These are phyloP conservation scores for Talaromyces nanjingensis DNA, from an alignment of 495 filamentous ascomycete species.

Conservation along the genomic window DNA sequence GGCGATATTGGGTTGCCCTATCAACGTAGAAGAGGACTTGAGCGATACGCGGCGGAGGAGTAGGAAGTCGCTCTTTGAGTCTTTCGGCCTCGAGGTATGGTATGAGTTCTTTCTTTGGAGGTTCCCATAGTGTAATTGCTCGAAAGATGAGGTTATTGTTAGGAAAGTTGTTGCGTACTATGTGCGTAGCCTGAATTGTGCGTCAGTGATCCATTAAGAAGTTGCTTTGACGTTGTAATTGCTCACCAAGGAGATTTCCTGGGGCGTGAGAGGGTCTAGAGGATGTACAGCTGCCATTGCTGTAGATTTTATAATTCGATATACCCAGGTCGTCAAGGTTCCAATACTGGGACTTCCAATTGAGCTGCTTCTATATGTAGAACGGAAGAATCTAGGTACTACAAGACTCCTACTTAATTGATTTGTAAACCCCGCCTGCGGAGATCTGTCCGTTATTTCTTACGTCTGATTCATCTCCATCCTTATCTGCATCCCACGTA, in stretches of 20 bases:
- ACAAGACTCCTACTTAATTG: background rate
- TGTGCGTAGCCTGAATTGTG: background rate
- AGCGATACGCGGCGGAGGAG: constrained; percentile 14
- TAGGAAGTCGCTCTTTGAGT: background rate
- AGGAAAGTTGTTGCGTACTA: background rate
- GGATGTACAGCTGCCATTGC: constrained; percentile 13
- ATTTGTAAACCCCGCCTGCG: background rate
- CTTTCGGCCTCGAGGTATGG: constrained; percentile 17
- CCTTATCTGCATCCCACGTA: background rate
- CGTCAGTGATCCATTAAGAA: background rate
- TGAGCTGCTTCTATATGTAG: background rate
- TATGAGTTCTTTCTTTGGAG: constrained; percentile 20
- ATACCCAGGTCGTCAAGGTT: background rate
- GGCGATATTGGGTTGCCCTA: constrained; percentile 11
- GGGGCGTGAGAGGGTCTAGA: constrained; percentile 20
- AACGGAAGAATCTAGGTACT: background rate
- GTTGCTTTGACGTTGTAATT: background rate
- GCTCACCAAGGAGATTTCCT: constrained; percentile 19
- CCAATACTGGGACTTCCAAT: background rate
- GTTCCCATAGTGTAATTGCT: constrained; percentile 21
- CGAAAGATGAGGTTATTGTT: constrained; percentile 9
- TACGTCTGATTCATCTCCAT: background rate
- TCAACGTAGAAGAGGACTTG: constrained; percentile 14
- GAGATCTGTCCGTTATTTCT: background rate
- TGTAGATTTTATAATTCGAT: background rate